A percentile compares a stretch with the other conserved stretches of the same genome.
Evolutionary conservation across 441 rosid species (phyloP).

Genomic region (Populus tomentosa): DNA sequence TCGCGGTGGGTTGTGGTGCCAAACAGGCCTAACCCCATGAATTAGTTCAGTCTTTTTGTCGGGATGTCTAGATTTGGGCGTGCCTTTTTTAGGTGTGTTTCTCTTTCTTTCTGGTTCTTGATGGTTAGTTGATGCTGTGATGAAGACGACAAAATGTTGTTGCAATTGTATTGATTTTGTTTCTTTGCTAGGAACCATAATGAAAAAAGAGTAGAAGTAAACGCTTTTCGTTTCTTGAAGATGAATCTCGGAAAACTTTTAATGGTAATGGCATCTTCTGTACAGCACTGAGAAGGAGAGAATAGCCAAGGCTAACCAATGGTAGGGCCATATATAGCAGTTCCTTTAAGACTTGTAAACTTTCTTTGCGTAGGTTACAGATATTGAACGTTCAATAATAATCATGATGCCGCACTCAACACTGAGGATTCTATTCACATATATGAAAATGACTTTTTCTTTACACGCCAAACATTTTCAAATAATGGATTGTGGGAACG

Average conservation of each 20-base stretch:
- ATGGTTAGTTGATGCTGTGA: constrained; percentile 12
- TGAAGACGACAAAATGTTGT: constrained; percentile 19
- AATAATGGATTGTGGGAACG: not conserved
- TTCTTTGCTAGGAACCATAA: constrained; percentile 21
- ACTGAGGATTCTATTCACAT: too few relatives aligned
- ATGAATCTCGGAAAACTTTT: not conserved
- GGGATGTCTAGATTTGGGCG: constrained; percentile 16
- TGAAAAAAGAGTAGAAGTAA: not conserved
- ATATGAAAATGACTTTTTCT: not conserved
- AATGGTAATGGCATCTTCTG: constrained; percentile 15
- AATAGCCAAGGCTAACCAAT: constrained; percentile 7
- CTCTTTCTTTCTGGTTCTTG: constrained; percentile 1
- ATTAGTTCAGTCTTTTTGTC: not conserved
- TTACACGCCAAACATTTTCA: too few relatives aligned
- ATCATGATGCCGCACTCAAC: not conserved
- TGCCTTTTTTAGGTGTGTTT: constrained; percentile 6
- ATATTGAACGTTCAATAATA: constrained; percentile 1
- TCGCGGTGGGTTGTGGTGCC: constrained; percentile 30
- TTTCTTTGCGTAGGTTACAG: not conserved
- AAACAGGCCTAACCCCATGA: constrained; percentile 35
- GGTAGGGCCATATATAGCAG: constrained; percentile 20
- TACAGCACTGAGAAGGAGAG: not conserved
- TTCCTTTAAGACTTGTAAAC: constrained; percentile 10
- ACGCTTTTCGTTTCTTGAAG: constrained; percentile 4
- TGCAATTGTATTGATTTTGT: constrained; percentile 16